These are phyloP conservation scores for Juglanconis sp. DNA, from an alignment of 2,329 filamentous ascomycete species.

Conservation along the genomic window DNA sequence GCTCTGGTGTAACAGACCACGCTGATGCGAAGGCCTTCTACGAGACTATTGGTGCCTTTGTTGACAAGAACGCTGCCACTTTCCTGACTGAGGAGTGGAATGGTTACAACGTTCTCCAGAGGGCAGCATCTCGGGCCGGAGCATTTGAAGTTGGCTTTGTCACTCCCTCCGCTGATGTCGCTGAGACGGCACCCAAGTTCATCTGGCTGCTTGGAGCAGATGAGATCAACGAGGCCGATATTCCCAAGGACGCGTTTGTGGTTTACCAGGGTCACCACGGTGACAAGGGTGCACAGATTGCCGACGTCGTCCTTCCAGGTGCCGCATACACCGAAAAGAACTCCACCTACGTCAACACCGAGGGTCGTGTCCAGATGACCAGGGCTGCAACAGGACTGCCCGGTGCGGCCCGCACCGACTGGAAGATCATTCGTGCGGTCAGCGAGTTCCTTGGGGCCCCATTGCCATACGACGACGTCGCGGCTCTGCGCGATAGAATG, in stretches of 20 bases:
- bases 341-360: slow-evolving; percentile 95
- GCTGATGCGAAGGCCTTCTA: slow-evolving; percentile 88
- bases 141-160: slow-evolving; percentile 96
- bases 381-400: slow-evolving; percentile 84
- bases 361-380: slow-evolving; percentile 92
- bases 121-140: slow-evolving; percentile 85
- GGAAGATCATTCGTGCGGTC: slow-evolving; percentile 95
- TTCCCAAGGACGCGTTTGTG: slow-evolving; percentile 94
- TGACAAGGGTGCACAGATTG: slow-evolving; percentile 86
- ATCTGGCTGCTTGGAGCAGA: slow-evolving; percentile 96
- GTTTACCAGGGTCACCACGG: slow-evolving; percentile 98
- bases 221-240: slow-evolving; percentile 78
- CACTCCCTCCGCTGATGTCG: slow-evolving; percentile 75
- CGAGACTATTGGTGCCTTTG: slow-evolving; percentile 83
- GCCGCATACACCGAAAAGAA: slow-evolving; percentile 97
- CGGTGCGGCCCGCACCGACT: slow-evolving; percentile 89
- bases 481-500: slow-evolving; percentile 87
- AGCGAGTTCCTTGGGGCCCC: slow-evolving; percentile 87
- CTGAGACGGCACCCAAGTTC: slow-evolving; percentile 86
- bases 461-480: slow-evolving; percentile 90
- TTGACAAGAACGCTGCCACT: slow-evolving; percentile 87
- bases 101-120: slow-evolving; percentile 94
- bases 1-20: slow-evolving; percentile 89
- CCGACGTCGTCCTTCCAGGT: slow-evolving; percentile 89
- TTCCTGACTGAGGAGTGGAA: slow-evolving; percentile 92